Conservation (phyloP, 805 yeast species). For the Suhomyces sp. region DNA sequence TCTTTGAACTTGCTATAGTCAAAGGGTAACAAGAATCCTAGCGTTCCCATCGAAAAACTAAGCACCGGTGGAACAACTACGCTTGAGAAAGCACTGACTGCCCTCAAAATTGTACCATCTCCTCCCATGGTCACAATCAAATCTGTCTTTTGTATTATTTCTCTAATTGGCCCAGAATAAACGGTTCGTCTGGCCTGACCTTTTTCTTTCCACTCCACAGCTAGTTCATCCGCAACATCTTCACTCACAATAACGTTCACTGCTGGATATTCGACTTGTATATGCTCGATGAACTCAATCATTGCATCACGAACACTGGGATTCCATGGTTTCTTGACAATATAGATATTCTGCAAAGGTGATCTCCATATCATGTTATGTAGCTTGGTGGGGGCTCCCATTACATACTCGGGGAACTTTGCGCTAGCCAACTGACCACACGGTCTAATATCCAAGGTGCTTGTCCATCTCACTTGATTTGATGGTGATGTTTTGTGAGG, state of each 20-base stretch:
- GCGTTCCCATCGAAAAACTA: conserved; percentile 85
- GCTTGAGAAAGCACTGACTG: conserved; percentile 74
- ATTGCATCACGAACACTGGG: conserved; percentile 61
- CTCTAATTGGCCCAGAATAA: conserved; percentile 58
- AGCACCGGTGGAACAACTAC: conserved; percentile 83
- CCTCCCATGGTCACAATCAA: conserved; percentile 90
- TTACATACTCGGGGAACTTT: conserved; percentile 51
- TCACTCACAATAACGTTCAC: conserved; percentile 76
- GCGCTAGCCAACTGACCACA: conserved; percentile 4
- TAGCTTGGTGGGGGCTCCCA: conserved; percentile 58
- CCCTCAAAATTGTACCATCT: conserved; percentile 88
- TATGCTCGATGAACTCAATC: conserved; percentile 59
- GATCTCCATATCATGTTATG: conserved; percentile 68
- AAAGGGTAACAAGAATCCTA: conserved; percentile 88
- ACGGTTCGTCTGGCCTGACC: conserved; percentile 1
- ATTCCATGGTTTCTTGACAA: conserved; percentile 86
- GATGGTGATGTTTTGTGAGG: background rate
- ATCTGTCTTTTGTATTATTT: conserved; percentile 68
- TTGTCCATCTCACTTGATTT: background rate
- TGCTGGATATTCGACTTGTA: conserved; percentile 62
- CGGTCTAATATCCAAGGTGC: conserved; percentile 3
- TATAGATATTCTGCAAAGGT: conserved; percentile 69
- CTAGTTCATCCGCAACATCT: conserved; percentile 71
- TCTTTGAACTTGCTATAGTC: conserved; percentile 61
- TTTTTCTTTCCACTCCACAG: conserved; percentile 11